These are phyloP conservation scores for Vararia minispora DNA, from an alignment of 768 basidiomycete species.

Conservation along the genomic window DNA sequence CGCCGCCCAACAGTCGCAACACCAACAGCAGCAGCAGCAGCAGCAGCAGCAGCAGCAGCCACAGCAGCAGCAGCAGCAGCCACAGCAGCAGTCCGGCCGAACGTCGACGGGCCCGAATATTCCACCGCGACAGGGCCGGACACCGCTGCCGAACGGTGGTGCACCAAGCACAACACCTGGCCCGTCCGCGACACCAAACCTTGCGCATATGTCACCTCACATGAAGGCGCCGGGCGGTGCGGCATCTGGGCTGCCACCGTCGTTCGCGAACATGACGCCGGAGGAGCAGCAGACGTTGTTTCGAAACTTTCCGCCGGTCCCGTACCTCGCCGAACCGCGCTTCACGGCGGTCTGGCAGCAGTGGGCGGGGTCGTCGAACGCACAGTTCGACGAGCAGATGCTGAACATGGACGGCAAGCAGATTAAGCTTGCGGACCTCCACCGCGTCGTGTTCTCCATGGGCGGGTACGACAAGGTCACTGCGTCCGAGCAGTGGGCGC, in stretches of 20 bases:
- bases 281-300: not conserved
- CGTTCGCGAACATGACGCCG: not conserved
- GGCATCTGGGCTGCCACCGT: not conserved
- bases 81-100: too few relatives aligned
- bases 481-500: not conserved
- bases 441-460: not conserved
- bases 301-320: not conserved
- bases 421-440: not conserved
- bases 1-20: not conserved
- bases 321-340: not conserved
- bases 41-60: constrained; percentile 1
- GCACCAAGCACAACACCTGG: not conserved
- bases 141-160: too few relatives aligned
- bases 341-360: not conserved
- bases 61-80: too few relatives aligned
- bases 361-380: not conserved
- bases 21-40: not conserved
- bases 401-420: not conserved
- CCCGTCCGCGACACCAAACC: not conserved
- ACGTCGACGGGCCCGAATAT: too few relatives aligned
- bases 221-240: not conserved
- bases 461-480: constrained; percentile 2
- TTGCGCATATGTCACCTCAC: constrained; percentile 1
- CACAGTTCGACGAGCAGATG: not conserved
- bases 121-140: too few relatives aligned